Conservation (phyloP, 352 stramenopile species). For the Achlya hypogyna region DNA sequence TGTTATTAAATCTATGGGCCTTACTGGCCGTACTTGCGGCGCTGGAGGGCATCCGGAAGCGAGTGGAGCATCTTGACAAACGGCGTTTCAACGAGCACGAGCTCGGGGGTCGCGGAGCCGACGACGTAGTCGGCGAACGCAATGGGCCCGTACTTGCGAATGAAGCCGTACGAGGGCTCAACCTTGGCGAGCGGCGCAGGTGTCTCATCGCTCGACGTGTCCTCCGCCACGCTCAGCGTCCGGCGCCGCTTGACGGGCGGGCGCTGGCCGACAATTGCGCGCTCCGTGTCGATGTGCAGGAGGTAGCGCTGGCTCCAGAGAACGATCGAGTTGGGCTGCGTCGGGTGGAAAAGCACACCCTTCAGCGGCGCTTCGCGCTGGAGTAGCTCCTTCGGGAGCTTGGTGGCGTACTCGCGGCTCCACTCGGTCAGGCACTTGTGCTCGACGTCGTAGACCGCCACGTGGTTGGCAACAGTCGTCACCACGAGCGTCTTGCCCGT, state of each 20-base stretch:
- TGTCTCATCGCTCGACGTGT: slow-evolving; percentile 46
- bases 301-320: slow-evolving; percentile 73
- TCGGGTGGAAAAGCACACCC: slow-evolving; percentile 70
- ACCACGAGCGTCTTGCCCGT: slow-evolving; percentile 68
- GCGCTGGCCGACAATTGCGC: slow-evolving; percentile 5
- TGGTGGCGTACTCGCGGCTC: slow-evolving; percentile 29
- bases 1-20: no score
- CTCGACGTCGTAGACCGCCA: slow-evolving; percentile 80
- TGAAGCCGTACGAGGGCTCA: slow-evolving; percentile 61
- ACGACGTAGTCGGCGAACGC: slow-evolving; percentile 76
- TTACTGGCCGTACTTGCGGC: slow-evolving; percentile 59
- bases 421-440: slow-evolving; percentile 20
- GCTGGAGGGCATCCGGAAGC: slow-evolving; percentile 65
- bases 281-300: slow-evolving; percentile 76
- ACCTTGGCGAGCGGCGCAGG: slow-evolving; percentile 46
- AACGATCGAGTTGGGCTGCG: slow-evolving; percentile 62
- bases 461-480: slow-evolving; percentile 74
- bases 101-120: slow-evolving; percentile 35
- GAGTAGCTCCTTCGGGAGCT: slow-evolving; percentile 66
- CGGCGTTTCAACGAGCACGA: slow-evolving; percentile 74
- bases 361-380: slow-evolving; percentile 56
- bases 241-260: slow-evolving; percentile 32
- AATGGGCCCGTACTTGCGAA: slow-evolving; percentile 77
- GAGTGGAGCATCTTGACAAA: slow-evolving; percentile 81
- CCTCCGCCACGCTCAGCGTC: slow-evolving; percentile 51